Base-by-base conservation (phyloP, 2,329 filamentous ascomycete species). In the Sporothrix inflata region DNA sequence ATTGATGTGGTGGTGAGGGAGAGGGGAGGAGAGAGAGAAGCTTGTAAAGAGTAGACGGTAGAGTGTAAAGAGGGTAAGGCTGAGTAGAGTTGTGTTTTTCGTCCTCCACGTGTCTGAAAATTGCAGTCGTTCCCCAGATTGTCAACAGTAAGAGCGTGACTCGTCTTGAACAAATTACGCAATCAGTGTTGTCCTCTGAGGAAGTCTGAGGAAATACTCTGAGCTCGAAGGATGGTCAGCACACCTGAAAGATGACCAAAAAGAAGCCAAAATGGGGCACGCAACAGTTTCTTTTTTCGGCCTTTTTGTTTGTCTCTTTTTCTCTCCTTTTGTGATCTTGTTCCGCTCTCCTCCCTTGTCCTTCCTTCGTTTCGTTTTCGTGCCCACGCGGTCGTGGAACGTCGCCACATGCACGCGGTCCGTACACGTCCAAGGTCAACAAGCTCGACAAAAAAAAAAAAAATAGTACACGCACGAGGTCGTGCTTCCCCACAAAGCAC, bases 321-420 rank as follows among this genome's bases (percentile, higher is more conserved):
- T 53, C 21, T 53, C 19, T 2, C 30, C 16, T 24, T 34, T 57
- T 57, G 53, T 34, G 53, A 19, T 57, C 53, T 34, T 34, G 53
- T 57, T 38, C 57, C 30, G 34, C 57, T 57, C 34, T 61, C 14
- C 8, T 30, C 12, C 19, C 8, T 34, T 47, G 4, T 11, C 60
- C 38, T 3, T 66, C 21, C 21, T 47, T 30, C 57, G 40, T n/a
- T 12, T n/a, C 5, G 16, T 47, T 16, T 30, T 30, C 8, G 38
- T 47, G 21, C 24, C 9, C 61, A 27, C 61, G 24, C 61, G 61
- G 40, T 63, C 38, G 34, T 16, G 38, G 38, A 42, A 63, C n/a
- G 19, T 63, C n/a, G 60, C 60, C 61, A 47, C 60, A 65, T 45
- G 38, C n/a, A 45, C 60, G 60, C 34, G 55, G 55, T 21, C 16